Conservation (phyloP, 768 basidiomycete genomes). For the Tulasnella sp. region DNA sequence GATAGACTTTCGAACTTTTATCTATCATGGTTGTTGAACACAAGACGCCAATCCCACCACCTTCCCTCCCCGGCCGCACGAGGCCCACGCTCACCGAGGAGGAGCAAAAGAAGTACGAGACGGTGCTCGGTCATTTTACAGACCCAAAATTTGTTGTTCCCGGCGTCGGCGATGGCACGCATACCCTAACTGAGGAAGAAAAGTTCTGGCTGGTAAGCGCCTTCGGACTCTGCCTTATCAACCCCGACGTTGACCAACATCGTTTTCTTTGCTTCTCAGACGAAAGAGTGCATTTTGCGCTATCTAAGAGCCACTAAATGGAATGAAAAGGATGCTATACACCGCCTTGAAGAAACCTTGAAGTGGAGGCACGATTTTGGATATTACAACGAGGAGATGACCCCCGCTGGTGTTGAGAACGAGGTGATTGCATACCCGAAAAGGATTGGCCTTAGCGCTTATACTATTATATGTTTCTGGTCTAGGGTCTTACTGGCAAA, state of each 20-base stretch:
- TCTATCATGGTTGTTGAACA: constrained; percentile 11
- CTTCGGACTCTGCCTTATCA: neutral
- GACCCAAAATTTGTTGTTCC: constrained; percentile 53
- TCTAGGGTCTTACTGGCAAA: constrained; percentile 76
- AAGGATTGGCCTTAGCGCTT: neutral
- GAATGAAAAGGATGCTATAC: constrained; percentile 55
- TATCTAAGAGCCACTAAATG: constrained; percentile 79
- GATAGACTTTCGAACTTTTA: neutral
- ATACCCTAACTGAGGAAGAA: constrained; percentile 58
- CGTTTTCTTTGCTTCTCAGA: constrained; percentile 36
- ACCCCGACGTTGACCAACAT: neutral
- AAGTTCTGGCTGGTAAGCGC: constrained; percentile 68
- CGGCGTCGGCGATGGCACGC: constrained; percentile 41
- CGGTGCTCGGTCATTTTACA: constrained; percentile 59
- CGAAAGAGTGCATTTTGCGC: constrained; percentile 66
- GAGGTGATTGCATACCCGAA: constrained; percentile 48
- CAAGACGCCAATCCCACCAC: constrained; percentile 16
- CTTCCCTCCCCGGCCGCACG: neutral
- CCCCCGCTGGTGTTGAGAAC: constrained; percentile 61
- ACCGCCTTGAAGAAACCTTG: constrained; percentile 65
- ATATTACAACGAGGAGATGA: constrained; percentile 55
- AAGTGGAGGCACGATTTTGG: constrained; percentile 80
- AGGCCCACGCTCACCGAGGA: constrained; percentile 31
- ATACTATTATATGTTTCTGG: neutral
- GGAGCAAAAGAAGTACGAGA: constrained; percentile 51